These are phyloP conservation scores for Halophytophthora batemanensis DNA, from an alignment of 352 stramenopile species.

Conservation along the genomic window DNA sequence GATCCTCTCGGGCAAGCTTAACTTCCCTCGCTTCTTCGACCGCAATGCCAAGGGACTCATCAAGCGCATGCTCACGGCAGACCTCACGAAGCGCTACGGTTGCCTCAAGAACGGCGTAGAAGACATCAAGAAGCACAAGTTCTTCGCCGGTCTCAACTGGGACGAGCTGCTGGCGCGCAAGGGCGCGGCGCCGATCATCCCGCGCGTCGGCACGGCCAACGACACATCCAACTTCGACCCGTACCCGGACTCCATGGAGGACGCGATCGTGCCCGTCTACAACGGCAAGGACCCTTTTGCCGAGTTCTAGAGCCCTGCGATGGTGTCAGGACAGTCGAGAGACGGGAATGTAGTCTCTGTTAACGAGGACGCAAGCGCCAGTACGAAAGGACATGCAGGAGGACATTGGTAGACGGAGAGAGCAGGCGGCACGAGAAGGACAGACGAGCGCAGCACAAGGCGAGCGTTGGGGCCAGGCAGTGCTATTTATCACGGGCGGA, in stretches of 20 bases:
- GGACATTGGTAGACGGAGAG: conserved; percentile 12
- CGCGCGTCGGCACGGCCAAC: conserved; percentile 84
- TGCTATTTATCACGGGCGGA: conserved; percentile 29
- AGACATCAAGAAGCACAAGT: conserved; percentile 98
- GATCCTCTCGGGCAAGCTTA: conserved; percentile 93
- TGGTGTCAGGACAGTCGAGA: conserved; percentile 9
- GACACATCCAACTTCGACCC: conserved; percentile 98
- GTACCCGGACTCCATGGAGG: conserved; percentile 93
- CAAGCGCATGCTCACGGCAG: conserved; percentile 94
- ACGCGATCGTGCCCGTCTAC: conserved; percentile 90
- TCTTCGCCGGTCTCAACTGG: conserved; percentile 92
- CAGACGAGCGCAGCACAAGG: not conserved
- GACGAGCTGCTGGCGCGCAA: conserved; percentile 88
- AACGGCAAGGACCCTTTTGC: conserved; percentile 92
- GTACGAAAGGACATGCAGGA: no score
- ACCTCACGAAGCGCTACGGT: conserved; percentile 96
- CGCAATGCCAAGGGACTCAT: conserved; percentile 95
- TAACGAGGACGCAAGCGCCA: no score
- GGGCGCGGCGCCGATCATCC: conserved; percentile 91
- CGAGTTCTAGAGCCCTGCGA: conserved; percentile 79
- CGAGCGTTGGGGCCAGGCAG: conserved; percentile 23
- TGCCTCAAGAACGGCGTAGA: conserved; percentile 94
- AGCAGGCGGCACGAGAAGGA: conserved; percentile 4
- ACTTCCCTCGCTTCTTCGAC: conserved; percentile 94
- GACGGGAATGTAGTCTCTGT: no score